Evolutionary conservation across 495 filamentous ascomycete species (phyloP), one percentile per base, ranked within the genome.

Genomic region (Aspergillus nidulans): DNA sequence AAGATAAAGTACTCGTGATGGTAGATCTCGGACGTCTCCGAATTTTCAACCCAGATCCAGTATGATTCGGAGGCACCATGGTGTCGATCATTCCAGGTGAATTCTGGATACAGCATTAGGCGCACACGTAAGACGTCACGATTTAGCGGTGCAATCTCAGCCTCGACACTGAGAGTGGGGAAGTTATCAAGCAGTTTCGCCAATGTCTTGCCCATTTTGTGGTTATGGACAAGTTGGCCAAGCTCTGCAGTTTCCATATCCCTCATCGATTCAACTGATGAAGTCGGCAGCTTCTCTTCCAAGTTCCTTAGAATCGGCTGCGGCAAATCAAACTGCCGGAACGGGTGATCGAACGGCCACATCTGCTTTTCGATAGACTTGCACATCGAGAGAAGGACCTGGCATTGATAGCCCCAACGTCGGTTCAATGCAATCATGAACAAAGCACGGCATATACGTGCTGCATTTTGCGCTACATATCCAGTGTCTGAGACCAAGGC

Each of bases 21-120:
- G 60, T 95, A 99, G 34, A 99, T 97, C 66, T 97, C 91, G 1
- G 89, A 92, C 0, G 92, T 96, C 61, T 97, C 95, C 0, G 92
- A 97, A 64, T 97, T 95, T 70, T 99, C 94, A 15, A 97, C 92
- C 95, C 95, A 97, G 45, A 97, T 86, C 84, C 92, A 97, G 71
- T 94, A 99, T 18, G 90, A 91, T 64, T 99, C 94, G 2, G 92
- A 96, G 4, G 83, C 86, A 2, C 95, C 95, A 68, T 99, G 90
- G 46, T 96, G 81, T n/a, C 85, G 85, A 58, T 99, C 95, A 57
- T 96, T 96, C 94, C 94, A 99, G 12, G 75, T 80, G 68, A 97
- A 99, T 21, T 97, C 91, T 0, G 95, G 88, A 4, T 85, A 90
- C 28, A 99, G 77, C 46, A 72, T 89, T 0, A 99, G 81, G 52